phyloP scores from a whole-genome alignment of 164 flowering plant species.

The Stephania japonica region DNA sequence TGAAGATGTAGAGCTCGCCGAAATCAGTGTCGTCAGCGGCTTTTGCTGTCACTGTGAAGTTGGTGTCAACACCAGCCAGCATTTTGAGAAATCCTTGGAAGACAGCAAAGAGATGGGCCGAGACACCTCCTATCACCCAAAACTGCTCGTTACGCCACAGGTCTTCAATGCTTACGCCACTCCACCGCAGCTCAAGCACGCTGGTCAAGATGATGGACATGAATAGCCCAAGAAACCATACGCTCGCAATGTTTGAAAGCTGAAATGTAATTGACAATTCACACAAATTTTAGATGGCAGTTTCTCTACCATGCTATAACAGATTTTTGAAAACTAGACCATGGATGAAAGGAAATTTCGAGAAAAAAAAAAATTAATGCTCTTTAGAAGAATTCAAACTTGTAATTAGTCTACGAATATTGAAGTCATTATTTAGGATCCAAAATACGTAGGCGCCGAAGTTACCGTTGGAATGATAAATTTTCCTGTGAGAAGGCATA shows the following conservation, averaged over 20 bases:
- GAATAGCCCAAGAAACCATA: slow-evolving; percentile 76
- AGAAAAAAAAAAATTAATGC: no score
- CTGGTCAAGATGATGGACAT: slow-evolving; percentile 74
- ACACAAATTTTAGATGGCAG: neutral
- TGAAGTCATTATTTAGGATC: no score
- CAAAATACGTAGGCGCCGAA: no score
- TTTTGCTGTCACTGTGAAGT: slow-evolving; percentile 86
- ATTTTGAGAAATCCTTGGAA: slow-evolving; percentile 87
- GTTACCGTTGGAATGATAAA: slow-evolving; percentile 94
- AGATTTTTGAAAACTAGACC: no score
- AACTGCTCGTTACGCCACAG: slow-evolving; percentile 94
- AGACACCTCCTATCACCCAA: slow-evolving; percentile 98
- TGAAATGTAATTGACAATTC: neutral
- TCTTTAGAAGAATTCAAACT: no score
- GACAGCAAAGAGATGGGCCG: slow-evolving; percentile 94
- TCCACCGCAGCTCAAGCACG: slow-evolving; percentile 88
- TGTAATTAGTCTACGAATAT: no score
- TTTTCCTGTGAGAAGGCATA: slow-evolving; percentile 91
- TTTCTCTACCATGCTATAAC: no score
- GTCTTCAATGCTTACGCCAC: slow-evolving; percentile 85
- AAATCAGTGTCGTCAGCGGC: slow-evolving; percentile 74
- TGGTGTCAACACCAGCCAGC: slow-evolving; percentile 81
- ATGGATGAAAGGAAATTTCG: no score
- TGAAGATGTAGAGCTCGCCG: slow-evolving; percentile 72
- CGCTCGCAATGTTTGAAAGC: slow-evolving; percentile 39